Conservation (phyloP, 495 filamentous ascomycete species). For the Aspergillus hancockii region DNA sequence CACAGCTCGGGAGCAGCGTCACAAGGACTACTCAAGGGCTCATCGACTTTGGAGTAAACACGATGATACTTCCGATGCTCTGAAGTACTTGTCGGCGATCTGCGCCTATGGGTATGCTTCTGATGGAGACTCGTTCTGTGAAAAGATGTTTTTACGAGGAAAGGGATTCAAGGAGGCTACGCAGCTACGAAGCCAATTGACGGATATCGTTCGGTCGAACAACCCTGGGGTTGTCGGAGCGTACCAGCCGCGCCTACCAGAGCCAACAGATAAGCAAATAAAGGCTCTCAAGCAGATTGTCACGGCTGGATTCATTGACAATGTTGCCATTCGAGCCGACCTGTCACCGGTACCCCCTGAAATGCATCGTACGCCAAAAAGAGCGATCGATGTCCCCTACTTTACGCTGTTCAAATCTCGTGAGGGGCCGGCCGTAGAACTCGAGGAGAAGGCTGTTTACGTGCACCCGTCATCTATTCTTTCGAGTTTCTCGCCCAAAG, state of each 20-base stretch:
- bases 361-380: conserved; percentile 66
- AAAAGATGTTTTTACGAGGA: conserved; percentile 75
- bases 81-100: conserved; percentile 86
- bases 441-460: conserved; percentile 66
- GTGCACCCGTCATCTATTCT: conserved; percentile 83
- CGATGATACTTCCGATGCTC: conserved; percentile 80
- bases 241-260: conserved; percentile 62
- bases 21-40: conserved; percentile 70
- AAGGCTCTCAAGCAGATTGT: conserved; percentile 87
- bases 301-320: conserved; percentile 91
- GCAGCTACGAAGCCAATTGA: conserved; percentile 80
- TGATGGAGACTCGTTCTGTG: conserved; percentile 70
- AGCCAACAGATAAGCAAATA: conserved; percentile 69
- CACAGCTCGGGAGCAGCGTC: conserved; percentile 60
- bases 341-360: conserved; percentile 73
- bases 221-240: conserved; percentile 64
- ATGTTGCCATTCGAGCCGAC: conserved; percentile 92
- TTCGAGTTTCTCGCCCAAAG: conserved; percentile 64
- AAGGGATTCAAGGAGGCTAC: conserved; percentile 85
- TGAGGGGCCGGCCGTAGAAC: conserved; percentile 46
- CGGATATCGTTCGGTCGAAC: conserved; percentile 73
- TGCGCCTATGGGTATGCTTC: conserved; percentile 78
- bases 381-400: conserved; percentile 88
- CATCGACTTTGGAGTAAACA: conserved; percentile 80
- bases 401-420: conserved; percentile 78